Conservation (phyloP, 352 stramenopile genomes). For the Pythium aphanidermatum region DNA sequence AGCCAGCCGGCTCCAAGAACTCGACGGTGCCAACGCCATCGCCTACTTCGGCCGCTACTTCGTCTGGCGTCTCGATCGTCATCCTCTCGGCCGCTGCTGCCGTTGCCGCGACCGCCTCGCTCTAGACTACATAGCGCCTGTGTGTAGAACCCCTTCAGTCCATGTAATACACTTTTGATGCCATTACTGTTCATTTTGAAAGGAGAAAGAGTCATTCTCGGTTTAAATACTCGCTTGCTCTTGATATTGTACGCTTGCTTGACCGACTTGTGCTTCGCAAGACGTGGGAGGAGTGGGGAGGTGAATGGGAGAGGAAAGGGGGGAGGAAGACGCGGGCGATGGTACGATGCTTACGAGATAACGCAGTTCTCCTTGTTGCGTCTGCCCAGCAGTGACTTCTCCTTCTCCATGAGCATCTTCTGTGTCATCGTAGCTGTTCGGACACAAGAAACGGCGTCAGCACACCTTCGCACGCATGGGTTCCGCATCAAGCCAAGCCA, state of each 20-base stretch:
- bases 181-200: too few species aligned
- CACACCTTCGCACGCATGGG: too few species aligned
- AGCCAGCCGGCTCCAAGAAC: too few species aligned
- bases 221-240: slow-evolving; percentile 1
- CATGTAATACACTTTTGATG: too few species aligned
- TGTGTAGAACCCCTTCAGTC: too few species aligned
- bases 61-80: neutral
- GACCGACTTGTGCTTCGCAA: too few species aligned
- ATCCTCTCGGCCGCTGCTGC: neutral
- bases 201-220: slow-evolving; percentile 2
- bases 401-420: slow-evolving; percentile 73
- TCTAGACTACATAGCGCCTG: too few species aligned
- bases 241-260: slow-evolving; percentile 14
- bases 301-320: slow-evolving; percentile 5
- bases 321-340: neutral
- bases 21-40: neutral
- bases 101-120: too few species aligned
- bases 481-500: too few species aligned
- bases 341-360: slow-evolving; percentile 26
- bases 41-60: neutral
- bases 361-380: slow-evolving; percentile 80
- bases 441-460: too few species aligned
- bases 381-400: slow-evolving; percentile 61
- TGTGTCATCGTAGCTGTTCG: slow-evolving; percentile 60
- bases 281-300: slow-evolving; percentile 4